Conservation (phyloP, 192 early-diverging fungal species). For the Haplosporangium gracile region DNA sequence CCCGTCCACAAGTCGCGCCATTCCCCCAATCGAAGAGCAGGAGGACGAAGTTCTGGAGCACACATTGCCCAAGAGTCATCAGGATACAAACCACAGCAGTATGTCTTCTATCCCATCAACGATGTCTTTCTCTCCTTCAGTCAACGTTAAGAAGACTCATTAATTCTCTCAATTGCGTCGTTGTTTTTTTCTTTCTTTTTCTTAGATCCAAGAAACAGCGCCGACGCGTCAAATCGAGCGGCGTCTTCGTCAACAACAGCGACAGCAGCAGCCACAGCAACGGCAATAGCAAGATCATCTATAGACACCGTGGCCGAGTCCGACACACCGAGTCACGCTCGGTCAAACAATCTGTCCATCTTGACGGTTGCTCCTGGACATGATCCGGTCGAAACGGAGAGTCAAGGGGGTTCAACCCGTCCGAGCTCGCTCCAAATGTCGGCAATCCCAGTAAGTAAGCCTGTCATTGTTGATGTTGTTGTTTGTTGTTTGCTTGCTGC, state of each 20-base stretch:
- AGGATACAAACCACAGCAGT: background rate
- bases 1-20: background rate
- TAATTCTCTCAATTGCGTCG: background rate
- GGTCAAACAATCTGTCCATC: background rate
- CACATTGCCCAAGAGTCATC: background rate
- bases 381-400: slow-evolving; percentile 35
- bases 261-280: background rate
- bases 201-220: slow-evolving; percentile 3
- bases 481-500: background rate
- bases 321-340: background rate
- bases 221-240: background rate
- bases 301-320: background rate
- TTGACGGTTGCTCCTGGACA: background rate
- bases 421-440: slow-evolving; percentile 40
- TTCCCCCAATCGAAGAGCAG: slow-evolving; percentile 7
- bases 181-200: background rate
- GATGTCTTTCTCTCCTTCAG: background rate
- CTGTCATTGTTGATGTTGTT: background rate
- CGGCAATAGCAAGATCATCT: background rate
- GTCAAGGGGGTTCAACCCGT: slow-evolving; percentile 44
- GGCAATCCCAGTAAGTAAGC: slow-evolving; percentile 33
- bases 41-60: background rate
- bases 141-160: background rate
- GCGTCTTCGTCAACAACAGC: background rate
- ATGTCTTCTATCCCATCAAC: background rate